Evolutionary conservation across 352 stramenopile genomes (phyloP).

Genomic region (Albugo candida): DNA sequence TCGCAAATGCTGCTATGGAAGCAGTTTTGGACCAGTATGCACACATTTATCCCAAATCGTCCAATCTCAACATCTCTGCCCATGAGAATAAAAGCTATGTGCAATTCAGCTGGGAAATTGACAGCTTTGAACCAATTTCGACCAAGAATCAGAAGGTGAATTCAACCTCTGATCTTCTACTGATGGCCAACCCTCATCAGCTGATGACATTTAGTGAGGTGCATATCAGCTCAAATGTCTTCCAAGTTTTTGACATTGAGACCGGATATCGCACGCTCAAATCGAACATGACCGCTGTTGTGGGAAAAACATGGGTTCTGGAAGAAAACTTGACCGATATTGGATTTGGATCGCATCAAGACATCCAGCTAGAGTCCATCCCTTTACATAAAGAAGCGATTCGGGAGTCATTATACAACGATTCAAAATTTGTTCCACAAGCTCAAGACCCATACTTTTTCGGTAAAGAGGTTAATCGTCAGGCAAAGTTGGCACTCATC

Average conservation of each 20-base stretch:
- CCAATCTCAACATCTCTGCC: constrained; percentile 20
- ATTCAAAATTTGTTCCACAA: constrained; percentile 43
- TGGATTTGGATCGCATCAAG: constrained; percentile 20
- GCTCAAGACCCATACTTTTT: constrained; percentile 71
- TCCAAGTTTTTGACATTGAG: constrained; percentile 18
- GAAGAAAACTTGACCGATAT: constrained; percentile 29
- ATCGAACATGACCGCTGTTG: constrained; percentile 56
- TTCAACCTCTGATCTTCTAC: constrained; percentile 16
- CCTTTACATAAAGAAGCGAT: constrained; percentile 15
- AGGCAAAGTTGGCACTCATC: constrained; percentile 61
- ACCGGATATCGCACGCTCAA: constrained; percentile 59
- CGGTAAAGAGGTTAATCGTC: constrained; percentile 65
- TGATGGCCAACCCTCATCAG: constrained; percentile 64
- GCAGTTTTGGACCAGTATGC: constrained; percentile 11
- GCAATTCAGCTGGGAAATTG: constrained; percentile 40
- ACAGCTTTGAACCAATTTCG: constrained; percentile 13
- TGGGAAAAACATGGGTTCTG: constrained; percentile 38
- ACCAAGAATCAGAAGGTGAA: constrained; percentile 8
- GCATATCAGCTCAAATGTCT: constrained; percentile 7
- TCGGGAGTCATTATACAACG: constrained; percentile 26
- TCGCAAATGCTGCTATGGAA: constrained; percentile 30
- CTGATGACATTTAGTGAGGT: constrained; percentile 20
- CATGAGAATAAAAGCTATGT: constrained; percentile 13
- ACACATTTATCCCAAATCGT: constrained; percentile 27
- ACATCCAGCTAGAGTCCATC: constrained; percentile 15